Evolutionary conservation across 2,329 filamentous ascomycete species (phyloP), one percentile per base, ranked within the genome.

Genomic region (Fusarium sterilihyphosum): DNA sequence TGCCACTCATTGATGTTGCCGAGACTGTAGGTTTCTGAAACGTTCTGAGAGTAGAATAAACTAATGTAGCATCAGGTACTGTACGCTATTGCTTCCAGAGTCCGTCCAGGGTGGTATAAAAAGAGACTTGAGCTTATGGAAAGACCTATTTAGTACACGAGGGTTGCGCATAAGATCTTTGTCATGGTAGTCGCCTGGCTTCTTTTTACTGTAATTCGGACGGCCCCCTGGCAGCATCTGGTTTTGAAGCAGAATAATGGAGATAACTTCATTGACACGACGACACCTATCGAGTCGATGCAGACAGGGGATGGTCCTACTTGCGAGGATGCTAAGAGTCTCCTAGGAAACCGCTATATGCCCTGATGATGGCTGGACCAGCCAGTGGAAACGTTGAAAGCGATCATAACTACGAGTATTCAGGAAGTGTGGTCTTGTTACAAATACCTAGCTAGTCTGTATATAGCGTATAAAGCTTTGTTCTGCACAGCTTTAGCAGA

Each of bases 1-100:
- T 72, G 33, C 76, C 78, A 16, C 58, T 79, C 6, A 47, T 78
- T 8, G 77, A 79, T 41, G 9, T 77, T 57, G 67, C 37, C 12
- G 78, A 79, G 54, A 79, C 78, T 50, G 78, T 76, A 52, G 43
- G 67, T 60, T 54, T 24, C 10, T 20, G 24, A 31, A 8, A 31
- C 7, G 20, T 10, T 5, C 38, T 18, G 12, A 18, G 29, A n/a
- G 11, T 14, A 22, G 14, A 49, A 31, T 12, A 17, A 13, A 26
- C 43, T 72, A 16, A 54, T n/a, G 9, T 33, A 10, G 13, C 26
- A 47, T 37, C 22, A 72, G 70, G 20, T 22, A 14, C 29, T 64
- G 24, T 72, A 70, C 24, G 22, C 38, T 13, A 24, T 73, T 40
- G 31, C 43, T 10, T 59, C 57, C n/a, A 26, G 29, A 13, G 13